phyloP scores from a whole-genome alignment of 352 stramenopile species.

The Thraustochytrium striatum region DNA sequence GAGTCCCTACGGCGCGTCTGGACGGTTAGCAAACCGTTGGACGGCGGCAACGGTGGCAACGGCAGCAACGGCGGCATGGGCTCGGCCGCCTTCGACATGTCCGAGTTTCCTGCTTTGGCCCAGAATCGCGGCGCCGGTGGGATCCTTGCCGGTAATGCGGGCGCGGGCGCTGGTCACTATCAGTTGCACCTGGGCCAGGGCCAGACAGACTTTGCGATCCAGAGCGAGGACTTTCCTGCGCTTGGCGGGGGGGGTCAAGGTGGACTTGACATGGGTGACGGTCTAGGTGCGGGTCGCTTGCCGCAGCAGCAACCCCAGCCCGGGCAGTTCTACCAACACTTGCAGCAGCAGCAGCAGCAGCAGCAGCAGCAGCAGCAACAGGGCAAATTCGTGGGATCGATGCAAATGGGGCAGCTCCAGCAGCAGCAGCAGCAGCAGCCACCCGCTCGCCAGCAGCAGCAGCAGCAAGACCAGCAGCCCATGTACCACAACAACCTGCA shows the following conservation, averaged over 20 bases:
- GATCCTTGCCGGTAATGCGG: neutral
- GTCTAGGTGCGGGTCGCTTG: neutral
- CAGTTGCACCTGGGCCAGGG: slow-evolving; percentile 28
- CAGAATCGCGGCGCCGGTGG: slow-evolving; percentile 1
- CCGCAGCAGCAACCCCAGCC: neutral
- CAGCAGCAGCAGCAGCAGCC: neutral
- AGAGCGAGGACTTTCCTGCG: slow-evolving; percentile 42
- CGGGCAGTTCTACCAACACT: neutral
- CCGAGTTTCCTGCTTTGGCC: slow-evolving; percentile 23
- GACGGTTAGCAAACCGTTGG: no score
- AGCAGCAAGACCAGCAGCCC: no score
- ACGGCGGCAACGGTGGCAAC: neutral
- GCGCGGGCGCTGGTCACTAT: neutral
- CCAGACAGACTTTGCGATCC: slow-evolving; percentile 42
- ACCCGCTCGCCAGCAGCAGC: neutral
- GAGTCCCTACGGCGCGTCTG: no score
- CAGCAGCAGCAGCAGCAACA: slow-evolving; percentile 27
- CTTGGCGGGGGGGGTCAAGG: no score
- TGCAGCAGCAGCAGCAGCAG: slow-evolving; percentile 37
- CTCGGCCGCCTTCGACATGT: slow-evolving; percentile 30
- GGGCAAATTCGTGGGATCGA: neutral
- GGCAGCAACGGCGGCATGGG: neutral
- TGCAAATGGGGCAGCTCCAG: neutral
- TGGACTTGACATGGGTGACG: no score
- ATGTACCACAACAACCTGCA: no score